Base-by-base conservation (phyloP, 768 basidiomycete species). In the Leccinum variicolor region DNA sequence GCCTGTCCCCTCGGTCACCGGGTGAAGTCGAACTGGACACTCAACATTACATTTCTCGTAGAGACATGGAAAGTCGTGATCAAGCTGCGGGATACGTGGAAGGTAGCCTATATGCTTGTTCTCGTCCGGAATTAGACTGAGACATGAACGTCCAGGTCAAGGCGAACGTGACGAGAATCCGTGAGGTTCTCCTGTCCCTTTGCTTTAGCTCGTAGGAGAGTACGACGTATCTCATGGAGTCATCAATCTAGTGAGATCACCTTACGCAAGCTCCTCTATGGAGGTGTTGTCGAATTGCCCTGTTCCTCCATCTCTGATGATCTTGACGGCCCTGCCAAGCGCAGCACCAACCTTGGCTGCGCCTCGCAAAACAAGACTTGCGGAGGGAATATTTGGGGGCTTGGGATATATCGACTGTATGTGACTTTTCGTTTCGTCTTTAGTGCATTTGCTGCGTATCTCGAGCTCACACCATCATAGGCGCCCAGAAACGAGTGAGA, bases 281-380 rank as follows among this genome's bases (percentile, higher is more conserved):
- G 79, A 80, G 59, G 90, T 86, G 58, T 84, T 75, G 67, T 89
- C 86, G 62, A 90, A 86, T 67, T 87, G 84, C 55, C 90, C 33
- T 86, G 89, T 66, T 92, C 87, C 69, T 89, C 87, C 87, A 96
- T 78, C 73, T 77, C 91, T 94, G 80, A 94, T 88, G 74, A 95
- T 91, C 84, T 94, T 94, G 73, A 95, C 85, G 64, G 92, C 28
- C 28, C 28, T 9, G 28, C 28, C 76, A 53, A 95, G 77, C 17
- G 92, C 93, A 23, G 90, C 87, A 64, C 80, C 86, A 9, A 34
- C 86, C 89, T n/a, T 79, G 73, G 48, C 80, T 81, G 65, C 80
- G 84, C 23, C 88, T 82, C 4, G 76, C 75, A 55, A 92, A 89
- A 14, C 90, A 79, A 76, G 94, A 96, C 69, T 93, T 94, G 73